Conservation (phyloP, 495 filamentous ascomycete genomes). For the Penicillium chermesinum region DNA sequence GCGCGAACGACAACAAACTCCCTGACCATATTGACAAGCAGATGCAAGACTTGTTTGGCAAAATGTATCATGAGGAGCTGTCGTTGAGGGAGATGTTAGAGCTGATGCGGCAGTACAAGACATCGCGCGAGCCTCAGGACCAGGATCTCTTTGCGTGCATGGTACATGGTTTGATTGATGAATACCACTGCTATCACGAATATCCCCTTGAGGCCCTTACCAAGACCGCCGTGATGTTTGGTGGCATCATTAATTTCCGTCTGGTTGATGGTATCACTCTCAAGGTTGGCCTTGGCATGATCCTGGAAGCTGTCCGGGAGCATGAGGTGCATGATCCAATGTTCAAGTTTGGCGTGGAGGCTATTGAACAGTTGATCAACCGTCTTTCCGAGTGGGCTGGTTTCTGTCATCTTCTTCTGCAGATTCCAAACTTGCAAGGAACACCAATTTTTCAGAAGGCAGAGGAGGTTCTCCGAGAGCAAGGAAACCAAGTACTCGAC, state of each 20-base stretch:
- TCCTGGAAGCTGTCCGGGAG: constrained; percentile 86
- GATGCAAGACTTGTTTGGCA: constrained; percentile 96
- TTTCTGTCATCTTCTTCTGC: constrained; percentile 76
- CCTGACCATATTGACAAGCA: constrained; percentile 72
- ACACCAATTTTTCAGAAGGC: constrained; percentile 80
- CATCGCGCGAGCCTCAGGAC: constrained; percentile 72
- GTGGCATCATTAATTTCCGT: constrained; percentile 89
- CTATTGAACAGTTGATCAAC: constrained; percentile 76
- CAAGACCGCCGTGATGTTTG: constrained; percentile 93
- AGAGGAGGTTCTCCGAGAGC: constrained; percentile 68
- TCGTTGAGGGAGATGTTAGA: constrained; percentile 77
- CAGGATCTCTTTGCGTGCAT: constrained; percentile 97
- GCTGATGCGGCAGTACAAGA: constrained; percentile 76
- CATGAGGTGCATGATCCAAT: constrained; percentile 75
- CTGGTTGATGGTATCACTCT: constrained; percentile 85
- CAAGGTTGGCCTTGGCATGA: constrained; percentile 90
- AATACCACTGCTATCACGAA: constrained; percentile 89
- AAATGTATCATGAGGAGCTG: constrained; percentile 87
- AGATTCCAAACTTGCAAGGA: constrained; percentile 72
- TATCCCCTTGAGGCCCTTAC: constrained; percentile 92
- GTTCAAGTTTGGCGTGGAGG: constrained; percentile 99
- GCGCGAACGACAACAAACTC: constrained; percentile 70
- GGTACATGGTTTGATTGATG: constrained; percentile 96
- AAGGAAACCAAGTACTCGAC: constrained; percentile 40
- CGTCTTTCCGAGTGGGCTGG: constrained; percentile 88